These are phyloP conservation scores for Mediolabrus comicus DNA, from an alignment of 108 stramenopile species.

Conservation along the genomic window DNA sequence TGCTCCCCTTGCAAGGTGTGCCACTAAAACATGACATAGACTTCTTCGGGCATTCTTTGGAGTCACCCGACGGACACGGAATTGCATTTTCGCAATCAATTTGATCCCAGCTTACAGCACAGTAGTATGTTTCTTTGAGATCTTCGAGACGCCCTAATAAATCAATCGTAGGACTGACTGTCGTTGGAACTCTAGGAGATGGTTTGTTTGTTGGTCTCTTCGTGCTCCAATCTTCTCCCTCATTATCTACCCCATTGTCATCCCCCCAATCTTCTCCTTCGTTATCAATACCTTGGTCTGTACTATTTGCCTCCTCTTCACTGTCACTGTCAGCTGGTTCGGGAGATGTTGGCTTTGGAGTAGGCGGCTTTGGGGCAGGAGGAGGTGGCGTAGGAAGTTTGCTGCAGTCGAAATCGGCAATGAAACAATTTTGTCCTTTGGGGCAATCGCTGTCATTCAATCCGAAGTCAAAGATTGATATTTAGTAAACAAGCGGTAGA, in stretches of 20 bases:
- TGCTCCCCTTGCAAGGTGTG: slow-evolving; percentile 13
- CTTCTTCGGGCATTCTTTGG: slow-evolving; percentile 35
- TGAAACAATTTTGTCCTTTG: slow-evolving; percentile 13
- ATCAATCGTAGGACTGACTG: slow-evolving; percentile 40
- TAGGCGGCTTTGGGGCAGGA: background rate
- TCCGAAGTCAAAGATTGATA: no score
- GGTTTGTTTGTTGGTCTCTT: slow-evolving; percentile 20
- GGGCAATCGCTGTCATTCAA: slow-evolving; percentile 26
- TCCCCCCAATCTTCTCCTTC: slow-evolving; percentile 31
- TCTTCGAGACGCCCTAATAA: slow-evolving; percentile 32
- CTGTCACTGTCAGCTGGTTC: background rate
- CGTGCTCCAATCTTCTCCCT: slow-evolving; percentile 33
- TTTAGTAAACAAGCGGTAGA: no score
- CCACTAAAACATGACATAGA: slow-evolving; percentile 36
- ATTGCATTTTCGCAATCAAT: slow-evolving; percentile 41
- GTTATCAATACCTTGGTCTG: background rate
- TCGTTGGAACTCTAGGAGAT: slow-evolving; percentile 24
- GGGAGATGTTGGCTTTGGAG: background rate
- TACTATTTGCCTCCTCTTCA: background rate
- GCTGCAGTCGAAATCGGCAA: slow-evolving; percentile 15
- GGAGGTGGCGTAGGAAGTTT: background rate
- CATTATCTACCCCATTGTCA: slow-evolving; percentile 22
- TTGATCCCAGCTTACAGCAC: slow-evolving; percentile 32
- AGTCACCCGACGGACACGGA: slow-evolving; percentile 36
- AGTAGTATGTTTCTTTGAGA: slow-evolving; percentile 17